A percentile compares a stretch with the other conserved stretches of the same genome.
phyloP scores from a whole-genome alignment of 495 filamentous ascomycete genomes.

The Usnea hakonensis region DNA sequence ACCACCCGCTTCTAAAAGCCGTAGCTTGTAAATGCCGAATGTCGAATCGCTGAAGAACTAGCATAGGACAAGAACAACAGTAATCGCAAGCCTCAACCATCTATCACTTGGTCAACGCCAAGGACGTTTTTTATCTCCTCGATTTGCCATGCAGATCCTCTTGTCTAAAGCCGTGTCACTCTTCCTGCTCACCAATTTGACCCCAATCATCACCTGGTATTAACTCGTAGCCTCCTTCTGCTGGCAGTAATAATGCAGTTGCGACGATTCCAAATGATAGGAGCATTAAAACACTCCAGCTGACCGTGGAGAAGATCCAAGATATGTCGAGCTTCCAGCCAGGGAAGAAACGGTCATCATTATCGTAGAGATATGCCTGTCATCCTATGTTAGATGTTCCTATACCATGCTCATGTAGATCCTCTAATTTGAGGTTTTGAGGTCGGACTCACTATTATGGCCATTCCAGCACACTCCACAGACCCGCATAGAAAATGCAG shows the following conservation, averaged over 20 bases:
- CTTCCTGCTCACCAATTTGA: not conserved
- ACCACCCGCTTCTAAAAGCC: not conserved
- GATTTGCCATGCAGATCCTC: not conserved
- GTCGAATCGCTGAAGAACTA: not conserved
- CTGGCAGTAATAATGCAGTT: slow-evolving; percentile 59
- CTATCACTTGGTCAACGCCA: not conserved
- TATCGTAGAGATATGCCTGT: slow-evolving; percentile 74
- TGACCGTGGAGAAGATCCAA: slow-evolving; percentile 69
- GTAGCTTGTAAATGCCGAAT: slow-evolving; percentile 14
- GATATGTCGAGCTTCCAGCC: slow-evolving; percentile 77
- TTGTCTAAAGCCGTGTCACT: not conserved
- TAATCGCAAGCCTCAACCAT: not conserved
- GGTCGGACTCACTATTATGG: slow-evolving; percentile 60
- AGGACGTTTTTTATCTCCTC: not conserved
- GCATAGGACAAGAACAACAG: not conserved
- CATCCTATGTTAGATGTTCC: not conserved
- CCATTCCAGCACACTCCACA: slow-evolving; percentile 63
- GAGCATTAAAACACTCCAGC: slow-evolving; percentile 58
- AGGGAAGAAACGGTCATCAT: slow-evolving; percentile 76
- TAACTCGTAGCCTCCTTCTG: slow-evolving; percentile 80
- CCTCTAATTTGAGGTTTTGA: not conserved
- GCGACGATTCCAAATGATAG: slow-evolving; percentile 53
- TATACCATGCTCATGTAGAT: no score
- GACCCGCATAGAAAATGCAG: slow-evolving; percentile 53
- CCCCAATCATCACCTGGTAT: slow-evolving; percentile 39